A percentile compares a stretch with the other conserved stretches of the same genome.
These are phyloP conservation scores for Circinella umbellata DNA, from an alignment of 371 early-diverging fungal species.

Conservation along the genomic window DNA sequence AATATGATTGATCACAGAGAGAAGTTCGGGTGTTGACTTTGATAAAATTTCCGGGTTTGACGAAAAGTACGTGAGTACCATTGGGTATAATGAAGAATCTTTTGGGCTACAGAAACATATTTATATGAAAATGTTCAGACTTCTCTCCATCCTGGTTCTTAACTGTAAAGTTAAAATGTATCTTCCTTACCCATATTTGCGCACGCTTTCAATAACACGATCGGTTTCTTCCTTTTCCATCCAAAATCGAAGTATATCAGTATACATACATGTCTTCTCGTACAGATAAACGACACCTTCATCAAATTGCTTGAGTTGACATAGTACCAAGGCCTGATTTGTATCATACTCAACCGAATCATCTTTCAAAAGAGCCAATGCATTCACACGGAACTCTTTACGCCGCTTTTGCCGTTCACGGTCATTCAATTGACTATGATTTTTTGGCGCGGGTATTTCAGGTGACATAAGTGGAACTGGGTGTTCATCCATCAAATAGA, in stretches of 20 bases:
- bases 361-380: slow-evolving; percentile 46
- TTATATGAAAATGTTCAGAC: background rate
- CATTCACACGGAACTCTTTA: slow-evolving; percentile 43
- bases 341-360: slow-evolving; percentile 76
- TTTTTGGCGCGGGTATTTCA: background rate
- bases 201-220: slow-evolving; percentile 75
- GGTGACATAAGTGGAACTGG: slow-evolving; percentile 12
- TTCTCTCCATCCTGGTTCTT: too few relatives aligned
- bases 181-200: slow-evolving; percentile 76
- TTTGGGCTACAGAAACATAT: slow-evolving; percentile 45
- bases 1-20: slow-evolving; percentile 80
- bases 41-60: slow-evolving; percentile 61
- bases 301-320: slow-evolving; percentile 81
- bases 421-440: slow-evolving; percentile 3
- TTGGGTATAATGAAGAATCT: slow-evolving; percentile 83
- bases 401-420: slow-evolving; percentile 32
- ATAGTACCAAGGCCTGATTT: slow-evolving; percentile 90
- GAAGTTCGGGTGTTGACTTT: slow-evolving; percentile 62
- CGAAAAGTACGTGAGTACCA: slow-evolving; percentile 85
- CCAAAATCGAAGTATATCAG: slow-evolving; percentile 80
- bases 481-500: slow-evolving; percentile 76
- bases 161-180: too few relatives aligned
- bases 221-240: slow-evolving; percentile 81
- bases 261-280: slow-evolving; percentile 81
- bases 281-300: slow-evolving; percentile 87